These are phyloP conservation scores for Flaveria linearis DNA, from an alignment of 129 eudicot genomes.

Conservation along the genomic window DNA sequence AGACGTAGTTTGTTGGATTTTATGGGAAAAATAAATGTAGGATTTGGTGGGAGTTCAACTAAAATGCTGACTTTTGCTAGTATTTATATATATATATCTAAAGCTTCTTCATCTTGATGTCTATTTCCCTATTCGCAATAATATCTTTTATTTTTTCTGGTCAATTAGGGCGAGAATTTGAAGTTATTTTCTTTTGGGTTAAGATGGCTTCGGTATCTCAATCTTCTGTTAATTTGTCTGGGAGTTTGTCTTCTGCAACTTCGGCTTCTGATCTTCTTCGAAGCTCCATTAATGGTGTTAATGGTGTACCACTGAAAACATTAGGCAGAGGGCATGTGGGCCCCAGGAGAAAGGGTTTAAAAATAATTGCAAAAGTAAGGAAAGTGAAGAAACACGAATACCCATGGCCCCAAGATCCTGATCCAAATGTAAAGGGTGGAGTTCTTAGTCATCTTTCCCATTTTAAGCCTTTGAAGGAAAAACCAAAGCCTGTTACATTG, in stretches of 20 bases:
- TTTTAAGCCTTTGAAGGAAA: conserved; percentile 82
- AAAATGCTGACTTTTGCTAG: conserved; percentile 30
- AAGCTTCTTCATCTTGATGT: conserved; percentile 26
- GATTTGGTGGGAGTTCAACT: conserved; percentile 38
- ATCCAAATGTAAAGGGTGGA: conserved; percentile 88
- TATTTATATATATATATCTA: conserved; percentile 25
- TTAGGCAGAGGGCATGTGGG: conserved; percentile 61
- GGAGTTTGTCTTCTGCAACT: conserved; percentile 50
- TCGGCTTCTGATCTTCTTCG: conserved; percentile 77
- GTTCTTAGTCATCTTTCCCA: conserved; percentile 76
- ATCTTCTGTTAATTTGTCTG: conserved; percentile 50
- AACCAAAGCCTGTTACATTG: conserved; percentile 81
- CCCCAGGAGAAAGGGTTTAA: conserved; percentile 42
- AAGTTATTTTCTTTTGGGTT: conserved; percentile 25
- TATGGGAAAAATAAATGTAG: conserved; percentile 13
- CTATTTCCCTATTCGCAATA: background rate
- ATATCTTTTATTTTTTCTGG: background rate
- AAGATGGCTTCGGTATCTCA: conserved; percentile 67
- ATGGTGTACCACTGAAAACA: conserved; percentile 62
- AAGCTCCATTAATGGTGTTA: conserved; percentile 61
- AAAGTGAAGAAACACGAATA: conserved; percentile 71
- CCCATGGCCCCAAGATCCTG: conserved; percentile 83
- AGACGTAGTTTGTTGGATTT: conserved; percentile 23
- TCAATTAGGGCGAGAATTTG: conserved; percentile 31
- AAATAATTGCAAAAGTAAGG: conserved; percentile 54